Evolutionary conservation across 164 flowering plant species (phyloP).

Genomic region (Magnolia changhungtana): DNA sequence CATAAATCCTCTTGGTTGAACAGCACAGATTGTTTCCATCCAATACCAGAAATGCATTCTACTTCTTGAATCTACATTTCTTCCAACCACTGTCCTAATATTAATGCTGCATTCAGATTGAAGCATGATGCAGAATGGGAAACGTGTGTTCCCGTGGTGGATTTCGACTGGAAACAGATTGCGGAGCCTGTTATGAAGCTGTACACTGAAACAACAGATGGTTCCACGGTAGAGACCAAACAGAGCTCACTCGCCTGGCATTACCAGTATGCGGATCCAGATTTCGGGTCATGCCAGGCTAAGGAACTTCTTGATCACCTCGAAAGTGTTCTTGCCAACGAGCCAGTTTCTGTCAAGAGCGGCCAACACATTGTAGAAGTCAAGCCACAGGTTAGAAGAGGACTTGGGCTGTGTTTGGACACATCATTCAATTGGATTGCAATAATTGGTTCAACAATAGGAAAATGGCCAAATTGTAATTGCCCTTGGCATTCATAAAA

Average conservation of each 20-base stretch:
- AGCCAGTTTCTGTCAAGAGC: conserved; percentile 48
- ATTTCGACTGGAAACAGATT: conserved; percentile 46
- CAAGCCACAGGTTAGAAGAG: conserved; percentile 39
- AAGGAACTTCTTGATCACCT: conserved; percentile 52
- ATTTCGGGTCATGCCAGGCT: conserved; percentile 51
- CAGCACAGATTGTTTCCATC: not conserved
- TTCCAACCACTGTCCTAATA: not conserved
- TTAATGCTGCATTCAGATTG: conserved; percentile 18
- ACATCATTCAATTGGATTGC: too few species aligned
- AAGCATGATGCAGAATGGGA: conserved; percentile 37
- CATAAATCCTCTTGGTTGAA: not conserved
- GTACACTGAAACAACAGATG: conserved; percentile 49
- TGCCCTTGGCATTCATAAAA: too few species aligned
- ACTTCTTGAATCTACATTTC: not conserved
- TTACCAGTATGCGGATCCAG: conserved; percentile 47
- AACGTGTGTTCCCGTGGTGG: conserved; percentile 28
- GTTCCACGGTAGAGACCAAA: conserved; percentile 38
- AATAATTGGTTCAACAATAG: too few species aligned
- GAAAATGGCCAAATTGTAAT: too few species aligned
- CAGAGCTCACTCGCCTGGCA: conserved; percentile 49
- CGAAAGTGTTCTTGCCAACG: conserved; percentile 48
- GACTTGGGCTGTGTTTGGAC: not conserved
- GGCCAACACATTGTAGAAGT: conserved; percentile 48
- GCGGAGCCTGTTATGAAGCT: conserved; percentile 48
- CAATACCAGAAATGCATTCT: not conserved